Base-by-base conservation (phyloP, 805 yeast genomes). In the Saccharomycopsis guyanensis region DNA sequence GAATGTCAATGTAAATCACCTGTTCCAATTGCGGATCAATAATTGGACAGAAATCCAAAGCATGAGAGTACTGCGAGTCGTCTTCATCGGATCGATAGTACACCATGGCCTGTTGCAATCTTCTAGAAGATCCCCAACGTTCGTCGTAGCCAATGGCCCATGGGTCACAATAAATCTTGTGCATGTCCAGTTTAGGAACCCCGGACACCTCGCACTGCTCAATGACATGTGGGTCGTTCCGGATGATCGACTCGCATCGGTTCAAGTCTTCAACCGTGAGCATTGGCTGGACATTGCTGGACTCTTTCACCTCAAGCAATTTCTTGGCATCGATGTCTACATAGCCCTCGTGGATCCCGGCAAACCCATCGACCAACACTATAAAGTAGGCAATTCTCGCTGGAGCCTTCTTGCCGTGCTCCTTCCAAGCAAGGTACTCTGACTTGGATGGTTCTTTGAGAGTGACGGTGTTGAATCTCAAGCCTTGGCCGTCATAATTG, bases 11-110 rank as follows among this genome's bases (percentile, higher is more conserved):
- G 62, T 63, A 81, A 54, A 84, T 75, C 49, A 83, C 86, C 62
- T 82, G 78, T 45, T 68, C 69, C 47, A 72, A 75, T 62, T 80
- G 81, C 66, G 82, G 78, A 64, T 83, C 93, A 51, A 83, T 80
- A 59, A 83, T 82, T 50, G 93, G 93, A 56, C 88, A 77, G 69
- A 84, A 83, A 63, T 84, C 91, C 57, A 83, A 72, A 24, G 93
- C 89, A 61, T 66, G 70, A 6, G 69, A 65, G 63, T 78, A 78
- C 61, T 78, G 82, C 38, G 87, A 80, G 63, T 82, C 93, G 60
- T 83, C 86, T 65, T 80, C 87, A 59, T 78, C 69, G 12, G 78
- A 69, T 68, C 88, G 73, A 73, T 80, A 84, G 70, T 81, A 83
- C 73, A 84, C 72, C 63, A 84, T 72, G 36, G 89, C 89, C 65